These are phyloP conservation scores for Apiotrichum gracile DNA, from an alignment of 1,284 basidiomycete species.

Conservation along the genomic window DNA sequence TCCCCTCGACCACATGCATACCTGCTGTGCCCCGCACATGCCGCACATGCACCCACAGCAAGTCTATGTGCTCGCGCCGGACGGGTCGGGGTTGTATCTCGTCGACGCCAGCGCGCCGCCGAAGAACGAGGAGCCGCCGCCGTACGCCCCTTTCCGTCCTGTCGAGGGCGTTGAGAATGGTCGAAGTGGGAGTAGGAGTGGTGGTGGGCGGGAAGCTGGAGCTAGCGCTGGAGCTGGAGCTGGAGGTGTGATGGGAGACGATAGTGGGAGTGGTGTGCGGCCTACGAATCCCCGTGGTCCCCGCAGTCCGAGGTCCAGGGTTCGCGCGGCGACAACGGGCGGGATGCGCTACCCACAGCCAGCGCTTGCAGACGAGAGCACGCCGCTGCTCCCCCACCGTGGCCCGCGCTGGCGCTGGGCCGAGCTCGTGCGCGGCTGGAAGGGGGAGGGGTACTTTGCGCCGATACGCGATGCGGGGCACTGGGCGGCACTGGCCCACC, in stretches of 20 bases:
- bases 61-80: constrained; percentile 43
- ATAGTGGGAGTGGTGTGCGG: too few relatives aligned
- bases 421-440: constrained; percentile 2
- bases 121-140: constrained; percentile 36
- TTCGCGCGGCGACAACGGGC: too few relatives aligned
- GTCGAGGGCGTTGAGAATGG: not conserved
- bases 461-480: constrained; percentile 26
- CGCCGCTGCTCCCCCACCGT: constrained; percentile 20
- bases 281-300: not conserved
- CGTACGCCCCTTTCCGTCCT: constrained; percentile 28
- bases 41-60: constrained; percentile 3
- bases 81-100: constrained; percentile 37
- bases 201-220: too few relatives aligned
- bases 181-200: too few relatives aligned
- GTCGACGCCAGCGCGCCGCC: constrained; percentile 31
- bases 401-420: not conserved
- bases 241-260: too few relatives aligned
- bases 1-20: not conserved
- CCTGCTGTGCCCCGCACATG: not conserved
- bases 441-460: constrained; percentile 28
- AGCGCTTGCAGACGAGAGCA: constrained; percentile 20
- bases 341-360: too few relatives aligned
- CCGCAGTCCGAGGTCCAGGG: not conserved
- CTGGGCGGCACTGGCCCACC: constrained; percentile 38
- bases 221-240: too few relatives aligned